Evolutionary conservation across 2,329 filamentous ascomycete species (phyloP), one percentile per base, ranked within the genome.

Genomic region (Huntiella omanensis): DNA sequence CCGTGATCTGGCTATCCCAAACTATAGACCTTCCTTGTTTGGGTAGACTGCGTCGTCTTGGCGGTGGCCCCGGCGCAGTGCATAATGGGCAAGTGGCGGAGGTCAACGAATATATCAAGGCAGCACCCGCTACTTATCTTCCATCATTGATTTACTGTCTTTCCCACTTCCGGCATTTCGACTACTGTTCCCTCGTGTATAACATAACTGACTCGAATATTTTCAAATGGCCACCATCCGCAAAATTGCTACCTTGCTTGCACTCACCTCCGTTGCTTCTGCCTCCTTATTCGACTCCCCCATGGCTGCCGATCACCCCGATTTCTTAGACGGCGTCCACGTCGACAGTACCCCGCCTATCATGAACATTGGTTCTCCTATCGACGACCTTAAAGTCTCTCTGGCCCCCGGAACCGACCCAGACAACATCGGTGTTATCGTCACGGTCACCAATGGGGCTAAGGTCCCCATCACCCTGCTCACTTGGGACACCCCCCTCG

Each of bases 401-500:
- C 33, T 45, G 16, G n/a, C 8, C 10, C 17, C 43, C 7, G 19
- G 43, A 17, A 10, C 13, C 33, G 11, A 28, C 43, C 34, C 38
- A 39, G 40, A 60, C 63, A 28, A 3, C 13, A 59, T 59, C 3
- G 57, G 58, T 4, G 51, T 68, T 22, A 57, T 55, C 7, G 53
- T 64, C 36, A 56, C 55, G 1, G 60, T 68, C 36, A 63, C 59
- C 40, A 68, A 69, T 56, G 59, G 56, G 8, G 58, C 62, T 46
- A 52, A 56, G 2, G 47, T 52, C 4, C 54, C 64, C 1, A 56
- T 67, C 45, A 67, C 64, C 1, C 52, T 69, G 16, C 58, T 69
- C 33, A 55, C 53, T 3, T 69, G 66, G 58, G 56, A 62, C 42
- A 64, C 65, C 0, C 66, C 66, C n/a, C 56, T 69, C n/a, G 66